phyloP scores from a whole-genome alignment of 1,139 yeast genomes.

The Zygosaccharomyces sapae region DNA sequence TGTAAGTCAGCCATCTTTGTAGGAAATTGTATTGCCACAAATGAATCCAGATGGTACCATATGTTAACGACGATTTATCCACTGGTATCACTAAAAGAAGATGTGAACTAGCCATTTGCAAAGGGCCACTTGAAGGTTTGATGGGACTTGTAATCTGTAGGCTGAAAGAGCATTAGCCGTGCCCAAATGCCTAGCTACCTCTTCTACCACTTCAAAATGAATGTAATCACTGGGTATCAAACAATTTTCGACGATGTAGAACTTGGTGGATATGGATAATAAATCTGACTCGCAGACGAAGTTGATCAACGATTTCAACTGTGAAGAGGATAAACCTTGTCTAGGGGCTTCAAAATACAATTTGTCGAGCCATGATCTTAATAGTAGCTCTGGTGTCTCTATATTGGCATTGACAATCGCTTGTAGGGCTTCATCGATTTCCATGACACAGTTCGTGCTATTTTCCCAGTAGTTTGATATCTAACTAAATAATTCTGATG shows the following conservation, averaged over 20 bases:
- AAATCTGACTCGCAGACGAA: slow-evolving; percentile 22
- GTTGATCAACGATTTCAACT: slow-evolving; percentile 18
- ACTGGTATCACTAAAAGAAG: slow-evolving; percentile 28
- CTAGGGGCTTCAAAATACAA: slow-evolving; percentile 17
- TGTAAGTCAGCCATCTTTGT: slow-evolving; percentile 43
- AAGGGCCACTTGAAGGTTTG: slow-evolving; percentile 34
- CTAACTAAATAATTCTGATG: background rate
- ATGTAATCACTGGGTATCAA: slow-evolving; percentile 37
- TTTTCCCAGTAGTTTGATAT: background rate
- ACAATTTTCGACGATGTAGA: slow-evolving; percentile 31
- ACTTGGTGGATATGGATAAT: slow-evolving; percentile 22
- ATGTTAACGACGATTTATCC: slow-evolving; percentile 22
- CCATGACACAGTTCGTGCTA: slow-evolving; percentile 3
- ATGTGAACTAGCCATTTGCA: slow-evolving; percentile 42
- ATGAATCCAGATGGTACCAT: slow-evolving; percentile 40
- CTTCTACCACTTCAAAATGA: slow-evolving; percentile 28
- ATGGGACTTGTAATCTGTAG: slow-evolving; percentile 19
- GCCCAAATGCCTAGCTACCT: slow-evolving; percentile 36
- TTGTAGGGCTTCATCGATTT: slow-evolving; percentile 10
- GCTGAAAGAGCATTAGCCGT: slow-evolving; percentile 22
- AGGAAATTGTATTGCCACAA: slow-evolving; percentile 44
- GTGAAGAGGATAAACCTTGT: slow-evolving; percentile 22
- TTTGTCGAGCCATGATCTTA: slow-evolving; percentile 16
- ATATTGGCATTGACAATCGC: slow-evolving; percentile 6
- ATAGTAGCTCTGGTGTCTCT: slow-evolving; percentile 14